Base-by-base conservation (phyloP, 805 yeast species). In the Saturnispora silvae region DNA sequence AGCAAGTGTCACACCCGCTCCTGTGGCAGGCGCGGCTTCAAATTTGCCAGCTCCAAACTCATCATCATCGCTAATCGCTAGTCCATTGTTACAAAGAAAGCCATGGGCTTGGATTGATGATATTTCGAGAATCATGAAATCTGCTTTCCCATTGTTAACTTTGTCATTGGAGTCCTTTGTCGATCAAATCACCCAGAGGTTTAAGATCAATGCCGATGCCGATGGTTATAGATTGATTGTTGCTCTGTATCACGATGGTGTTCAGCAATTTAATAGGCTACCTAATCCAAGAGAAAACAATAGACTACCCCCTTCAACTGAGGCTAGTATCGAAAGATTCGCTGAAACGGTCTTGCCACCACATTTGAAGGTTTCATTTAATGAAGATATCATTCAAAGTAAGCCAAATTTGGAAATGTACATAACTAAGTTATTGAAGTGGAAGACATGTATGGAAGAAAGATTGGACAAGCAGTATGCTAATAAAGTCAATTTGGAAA, bases 91-190 rank as follows among this genome's bases (percentile, higher is more conserved):
- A 19, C 40, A 37, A 22, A 28, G 72, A 75, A 89, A 83, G 57
- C 94, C 97, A 9, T 85, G 95, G 94, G 95, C 85, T 49, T 78
- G 89, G 51, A 87, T 87, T 19, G 79, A 73, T 37, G 97, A 89
- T 51, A 81, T 92, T 40, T 85, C 86, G 82, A 92, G 94, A 17
- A 87, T 92, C 38, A 64, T 94, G 55, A 92, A 92, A 56, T 94
- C 99, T 0, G 96, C 97, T 0, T 92, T 87, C 56, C 99, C 99
- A 2, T 63, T 92, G 37, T 63, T 92, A 44, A 95, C 98, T 0
- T 69, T 92, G 31, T 85, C 96, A 0, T 67, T 94, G 45, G 99
- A 92, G 58, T 85, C 97, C 0, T 63, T 94, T 38, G 96, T 92
- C 20, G 97, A 94, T 51, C 98, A 94, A 63, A 84, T 92, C 38